Percentiles rank a stretch among this genome's conserved stretches.
Conservation (phyloP, 73 alveolate genomes). For the Paramecium caudatum region DNA sequence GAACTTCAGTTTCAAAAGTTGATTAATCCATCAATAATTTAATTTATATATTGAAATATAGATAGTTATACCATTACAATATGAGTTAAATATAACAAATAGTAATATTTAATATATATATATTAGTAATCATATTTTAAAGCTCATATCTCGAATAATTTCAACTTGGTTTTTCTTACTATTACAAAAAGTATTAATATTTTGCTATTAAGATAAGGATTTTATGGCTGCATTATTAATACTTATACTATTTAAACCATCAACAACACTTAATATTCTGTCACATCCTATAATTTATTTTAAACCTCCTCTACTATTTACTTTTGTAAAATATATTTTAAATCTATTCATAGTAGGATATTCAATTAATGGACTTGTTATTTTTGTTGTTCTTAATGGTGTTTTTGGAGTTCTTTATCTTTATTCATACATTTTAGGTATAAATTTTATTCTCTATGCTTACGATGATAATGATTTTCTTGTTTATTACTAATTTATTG, state of each 20-base stretch:
- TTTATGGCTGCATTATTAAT: background rate
- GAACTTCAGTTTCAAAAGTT: background rate
- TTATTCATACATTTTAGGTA: background rate
- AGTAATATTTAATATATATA: too few species aligned
- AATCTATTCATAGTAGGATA: constrained; percentile 11
- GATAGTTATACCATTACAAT: too few species aligned
- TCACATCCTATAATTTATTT: background rate
- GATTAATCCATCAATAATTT: constrained; percentile 41
- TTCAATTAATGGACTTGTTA: constrained; percentile 3
- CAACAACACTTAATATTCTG: background rate
- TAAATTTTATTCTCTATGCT: background rate
- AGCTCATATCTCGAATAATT: background rate
- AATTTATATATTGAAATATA: too few species aligned
- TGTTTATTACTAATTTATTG: background rate
- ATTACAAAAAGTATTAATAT: background rate
- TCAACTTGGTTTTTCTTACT: background rate
- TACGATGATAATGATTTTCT: background rate
- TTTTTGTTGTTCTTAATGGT: constrained; percentile 10
- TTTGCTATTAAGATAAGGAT: background rate
- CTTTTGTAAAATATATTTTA: background rate
- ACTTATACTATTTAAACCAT: constrained; percentile 17
- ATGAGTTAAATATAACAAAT: too few species aligned
- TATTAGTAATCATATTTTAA: too few species aligned
- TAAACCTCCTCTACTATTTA: background rate
- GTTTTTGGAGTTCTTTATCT: constrained; percentile 21